A percentile compares a stretch with the other conserved stretches of the same genome.
phyloP scores from a whole-genome alignment of 139 green algal genomes.

The Tetradesmus lagerheimii region DNA sequence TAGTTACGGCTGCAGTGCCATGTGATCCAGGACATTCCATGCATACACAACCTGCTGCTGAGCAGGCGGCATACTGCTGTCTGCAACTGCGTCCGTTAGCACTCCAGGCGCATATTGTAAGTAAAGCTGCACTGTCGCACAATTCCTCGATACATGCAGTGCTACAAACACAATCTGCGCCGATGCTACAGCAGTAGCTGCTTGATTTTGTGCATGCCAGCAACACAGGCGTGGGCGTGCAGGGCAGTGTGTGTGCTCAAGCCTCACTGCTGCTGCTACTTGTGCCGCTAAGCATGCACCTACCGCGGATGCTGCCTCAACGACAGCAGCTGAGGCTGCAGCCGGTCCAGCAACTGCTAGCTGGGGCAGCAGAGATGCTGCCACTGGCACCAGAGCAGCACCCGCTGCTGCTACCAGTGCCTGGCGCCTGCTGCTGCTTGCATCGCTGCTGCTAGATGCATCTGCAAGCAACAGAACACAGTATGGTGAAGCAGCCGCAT shows the following conservation, averaged over 20 bases:
- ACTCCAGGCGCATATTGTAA: too few species aligned
- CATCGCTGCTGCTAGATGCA: neutral
- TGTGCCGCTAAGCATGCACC: neutral
- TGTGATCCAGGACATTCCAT: too few species aligned
- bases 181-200: too few species aligned
- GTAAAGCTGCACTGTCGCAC: too few species aligned
- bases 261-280: neutral
- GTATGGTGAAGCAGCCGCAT: neutral
- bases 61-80: too few species aligned
- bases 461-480: neutral
- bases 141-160: too few species aligned
- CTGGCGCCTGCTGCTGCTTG: neutral
- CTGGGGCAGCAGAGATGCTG: neutral
- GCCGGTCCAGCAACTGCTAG: neutral
- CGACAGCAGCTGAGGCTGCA: neutral
- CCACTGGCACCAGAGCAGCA: neutral
- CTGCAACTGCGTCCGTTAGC: too few species aligned
- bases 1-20: too few species aligned
- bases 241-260: neutral
- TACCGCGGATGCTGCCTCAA: conserved; percentile 3
- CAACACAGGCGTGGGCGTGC: neutral
- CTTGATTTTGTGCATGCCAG: neutral
- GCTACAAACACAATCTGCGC: too few species aligned
- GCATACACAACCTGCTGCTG: too few species aligned
- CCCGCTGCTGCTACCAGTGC: neutral